phyloP scores from a whole-genome alignment of 1,284 basidiomycete genomes.

The Puccinia hordei region DNA sequence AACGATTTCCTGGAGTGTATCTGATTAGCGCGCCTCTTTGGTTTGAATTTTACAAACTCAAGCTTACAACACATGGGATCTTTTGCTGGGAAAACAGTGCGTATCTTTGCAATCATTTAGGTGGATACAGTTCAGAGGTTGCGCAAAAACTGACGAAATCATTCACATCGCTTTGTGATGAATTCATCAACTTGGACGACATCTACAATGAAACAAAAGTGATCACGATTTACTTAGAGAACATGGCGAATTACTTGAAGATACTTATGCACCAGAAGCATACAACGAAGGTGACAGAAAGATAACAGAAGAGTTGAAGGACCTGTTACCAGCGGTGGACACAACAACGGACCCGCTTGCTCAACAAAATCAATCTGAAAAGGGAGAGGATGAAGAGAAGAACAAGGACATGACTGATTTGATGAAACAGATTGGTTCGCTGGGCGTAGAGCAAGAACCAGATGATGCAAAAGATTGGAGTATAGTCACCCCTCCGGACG shows the following conservation, averaged over 20 bases:
- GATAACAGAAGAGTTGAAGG: conserved; percentile 6
- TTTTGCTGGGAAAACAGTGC: conserved; percentile 10
- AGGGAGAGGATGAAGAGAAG: background rate
- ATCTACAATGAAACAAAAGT: background rate
- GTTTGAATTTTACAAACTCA: background rate
- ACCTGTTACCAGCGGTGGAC: background rate
- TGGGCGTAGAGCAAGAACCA: background rate
- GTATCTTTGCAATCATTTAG: background rate
- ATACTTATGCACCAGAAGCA: background rate
- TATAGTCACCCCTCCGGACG: background rate
- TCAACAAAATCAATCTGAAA: background rate
- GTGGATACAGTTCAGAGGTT: background rate
- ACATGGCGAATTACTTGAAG: conserved; percentile 6
- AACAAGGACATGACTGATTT: background rate
- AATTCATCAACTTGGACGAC: background rate
- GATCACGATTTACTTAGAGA: conserved; percentile 1
- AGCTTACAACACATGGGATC: background rate
- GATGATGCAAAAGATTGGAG: background rate
- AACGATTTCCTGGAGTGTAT: background rate
- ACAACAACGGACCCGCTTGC: background rate
- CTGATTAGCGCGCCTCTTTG: background rate
- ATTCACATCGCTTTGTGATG: background rate
- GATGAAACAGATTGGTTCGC: background rate
- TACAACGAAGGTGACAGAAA: background rate
- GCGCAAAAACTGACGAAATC: background rate